These are phyloP conservation scores for Ilex aquifolium DNA, from an alignment of 257 asterid species.

Conservation along the genomic window DNA sequence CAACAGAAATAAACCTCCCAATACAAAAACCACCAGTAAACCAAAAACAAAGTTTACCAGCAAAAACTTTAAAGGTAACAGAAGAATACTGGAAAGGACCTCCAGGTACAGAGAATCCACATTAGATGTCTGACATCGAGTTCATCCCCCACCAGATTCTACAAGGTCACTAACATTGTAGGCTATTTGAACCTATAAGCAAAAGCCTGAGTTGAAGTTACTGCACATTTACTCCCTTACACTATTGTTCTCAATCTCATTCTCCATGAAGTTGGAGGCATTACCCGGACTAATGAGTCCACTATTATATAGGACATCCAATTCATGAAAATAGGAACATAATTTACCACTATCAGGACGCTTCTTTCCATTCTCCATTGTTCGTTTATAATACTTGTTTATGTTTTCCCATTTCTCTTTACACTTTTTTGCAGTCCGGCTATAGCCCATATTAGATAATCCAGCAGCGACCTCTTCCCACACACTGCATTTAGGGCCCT, in stretches of 20 bases:
- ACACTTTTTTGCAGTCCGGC: slow-evolving; percentile 26
- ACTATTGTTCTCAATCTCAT: slow-evolving; percentile 4
- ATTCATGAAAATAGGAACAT: slow-evolving; percentile 17
- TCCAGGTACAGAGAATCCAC: no score
- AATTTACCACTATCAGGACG: slow-evolving; percentile 8
- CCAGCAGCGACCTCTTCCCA: slow-evolving; percentile 27
- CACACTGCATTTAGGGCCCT: slow-evolving; percentile 7
- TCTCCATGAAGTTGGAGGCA: slow-evolving; percentile 2
- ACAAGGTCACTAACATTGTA: no score
- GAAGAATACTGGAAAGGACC: no score
- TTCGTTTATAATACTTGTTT: slow-evolving; percentile 20
- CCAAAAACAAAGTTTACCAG: no score
- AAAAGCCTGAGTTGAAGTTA: no score
- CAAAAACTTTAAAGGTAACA: no score
- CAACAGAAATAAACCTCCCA: no score
- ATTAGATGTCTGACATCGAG: no score
- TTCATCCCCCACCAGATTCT: no score
- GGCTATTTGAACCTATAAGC: no score
- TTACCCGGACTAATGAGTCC: slow-evolving; percentile 7
- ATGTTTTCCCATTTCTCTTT: slow-evolving; percentile 20
- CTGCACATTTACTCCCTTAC: neutral
- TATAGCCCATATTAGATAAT: slow-evolving; percentile 21
- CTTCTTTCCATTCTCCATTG: slow-evolving; percentile 11
- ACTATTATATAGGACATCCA: slow-evolving; percentile 17
- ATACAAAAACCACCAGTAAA: no score